These are phyloP conservation scores for Gaeumannomyces tritici DNA, from an alignment of 2,329 filamentous ascomycete genomes.

Conservation along the genomic window DNA sequence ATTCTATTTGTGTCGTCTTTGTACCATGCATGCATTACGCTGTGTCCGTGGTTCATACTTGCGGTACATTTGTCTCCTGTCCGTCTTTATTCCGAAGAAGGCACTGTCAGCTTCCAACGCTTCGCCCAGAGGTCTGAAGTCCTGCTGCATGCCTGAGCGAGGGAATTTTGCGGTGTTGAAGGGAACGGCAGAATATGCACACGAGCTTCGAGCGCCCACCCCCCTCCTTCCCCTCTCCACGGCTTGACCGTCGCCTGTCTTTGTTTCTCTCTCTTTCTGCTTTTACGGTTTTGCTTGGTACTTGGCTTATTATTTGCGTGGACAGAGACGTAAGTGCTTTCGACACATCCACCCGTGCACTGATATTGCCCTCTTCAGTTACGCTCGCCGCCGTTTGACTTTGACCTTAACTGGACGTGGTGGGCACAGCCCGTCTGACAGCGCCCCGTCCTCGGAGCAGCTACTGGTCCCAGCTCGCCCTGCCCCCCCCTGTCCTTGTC, in stretches of 20 bases:
- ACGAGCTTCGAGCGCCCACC: not conserved
- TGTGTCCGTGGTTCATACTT: not conserved
- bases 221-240: too few species aligned
- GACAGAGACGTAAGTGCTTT: not conserved
- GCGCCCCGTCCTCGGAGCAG: not conserved
- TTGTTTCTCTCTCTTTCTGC: not conserved
- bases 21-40: slow-evolving; percentile 7
- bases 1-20: slow-evolving; percentile 13
- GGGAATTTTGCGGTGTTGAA: not conserved
- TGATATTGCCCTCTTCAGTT: not conserved
- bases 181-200: not conserved
- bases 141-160: not conserved
- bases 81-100: not conserved
- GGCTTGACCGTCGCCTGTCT: not conserved
- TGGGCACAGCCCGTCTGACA: not conserved
- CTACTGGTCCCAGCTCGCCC: not conserved
- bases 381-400: not conserved
- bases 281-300: not conserved
- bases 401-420: not conserved
- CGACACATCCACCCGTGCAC: not conserved
- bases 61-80: not conserved
- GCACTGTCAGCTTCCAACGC: not conserved
- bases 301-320: not conserved
- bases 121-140: not conserved
- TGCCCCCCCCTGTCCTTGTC: not conserved